Evolutionary conservation across 179 eudicot species (phyloP), one percentile per base, ranked within the genome.

Genomic region (Corrigiola litoralis): DNA sequence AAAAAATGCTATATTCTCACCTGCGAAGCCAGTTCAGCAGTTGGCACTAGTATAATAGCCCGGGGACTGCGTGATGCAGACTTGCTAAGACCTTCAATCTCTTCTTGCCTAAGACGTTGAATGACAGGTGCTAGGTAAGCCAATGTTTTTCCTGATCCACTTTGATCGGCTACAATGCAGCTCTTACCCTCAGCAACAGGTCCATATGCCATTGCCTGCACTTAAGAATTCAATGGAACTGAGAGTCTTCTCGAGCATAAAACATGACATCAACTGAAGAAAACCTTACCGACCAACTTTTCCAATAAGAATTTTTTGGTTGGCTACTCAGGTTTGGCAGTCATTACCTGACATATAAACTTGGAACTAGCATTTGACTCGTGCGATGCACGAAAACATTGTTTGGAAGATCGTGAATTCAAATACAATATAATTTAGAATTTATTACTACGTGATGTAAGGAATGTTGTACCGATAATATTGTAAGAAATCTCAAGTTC

Each of bases 101-200:
- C 99, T 74, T 94, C 97, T 78, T 84, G 84, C 71, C 91, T 80
- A 61, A 94, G 85, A 55, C 91, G 87, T 59, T 94, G 97, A 45
- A 94, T 68, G 40, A 94, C 68, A 66, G 99, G 99, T 49, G 89
- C 67, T 66, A 94, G 85, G 81, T 94, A 94, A 16, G 99, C 95
- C 84, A 94, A 73, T 42, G 99, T 94, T 79, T 94, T 94, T 41
- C 99, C 99, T 62, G 99, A 94, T 54, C 99, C 99, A 90, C 99
- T 94, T 75, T 90, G 97, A 83, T 94, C 99, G 73, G 97, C 85
- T 66, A 94, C 79, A 58, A 94, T 84, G 86, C 99, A 94, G 73
- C 87, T 87, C 82, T 86, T 87, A 68, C 81, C 86, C 59, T 63
- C 79, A 21, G 72, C 31, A 68, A 75, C 87, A 61, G 86, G 80